Base-by-base conservation (phyloP, 768 basidiomycete genomes). In the Boletus huronensis region DNA sequence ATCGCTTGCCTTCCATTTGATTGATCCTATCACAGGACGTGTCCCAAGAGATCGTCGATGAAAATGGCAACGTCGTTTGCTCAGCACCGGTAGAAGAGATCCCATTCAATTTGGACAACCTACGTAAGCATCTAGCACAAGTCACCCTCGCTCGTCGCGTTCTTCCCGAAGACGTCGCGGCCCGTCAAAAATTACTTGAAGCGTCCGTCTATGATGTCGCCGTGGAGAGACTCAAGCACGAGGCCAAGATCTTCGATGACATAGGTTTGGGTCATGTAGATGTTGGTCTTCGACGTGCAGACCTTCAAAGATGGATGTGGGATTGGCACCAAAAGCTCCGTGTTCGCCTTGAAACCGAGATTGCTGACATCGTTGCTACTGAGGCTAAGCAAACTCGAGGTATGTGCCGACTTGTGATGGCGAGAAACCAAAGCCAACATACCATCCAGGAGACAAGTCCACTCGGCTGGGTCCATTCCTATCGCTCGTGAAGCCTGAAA, bases 141-240 rank as follows among this genome's bases (percentile, higher is more conserved):
- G 77, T 88, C n/a, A 71, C 76, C 7, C 77, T 87, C 50, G 82
- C 86, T 2, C 82, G 85, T 34, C 77, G 79, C 3, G 75, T 88
- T 6, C 76, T 89, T 41, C 76, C 82, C 0, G 81, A 84, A 52
- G 88, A 93, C 59, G 68, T 84, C n/a, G 72, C 80, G 16, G 75
- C 82, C 1, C 88, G 93, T 2, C 93, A 96, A 68, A 84, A 84
- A 58, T 76, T 91, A 7, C 80, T 95, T 5, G 93, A 96, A 70
- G 82, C 87, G 41, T 90, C 90, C 3, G 90, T 88, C 5, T 92
- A 91, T 68, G 90, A 93, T 25, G 84, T 90, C 34, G 92, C 93
- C 0, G 77, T 82, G 3, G 81, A 84, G 61, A 83, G 88, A 10
- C 75, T 90, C 55, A 77, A 80, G 65, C 81, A 84, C 52, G 82